Conservation (phyloP, 1,284 basidiomycete genomes). For the Ceratobasidium theobromae region DNA sequence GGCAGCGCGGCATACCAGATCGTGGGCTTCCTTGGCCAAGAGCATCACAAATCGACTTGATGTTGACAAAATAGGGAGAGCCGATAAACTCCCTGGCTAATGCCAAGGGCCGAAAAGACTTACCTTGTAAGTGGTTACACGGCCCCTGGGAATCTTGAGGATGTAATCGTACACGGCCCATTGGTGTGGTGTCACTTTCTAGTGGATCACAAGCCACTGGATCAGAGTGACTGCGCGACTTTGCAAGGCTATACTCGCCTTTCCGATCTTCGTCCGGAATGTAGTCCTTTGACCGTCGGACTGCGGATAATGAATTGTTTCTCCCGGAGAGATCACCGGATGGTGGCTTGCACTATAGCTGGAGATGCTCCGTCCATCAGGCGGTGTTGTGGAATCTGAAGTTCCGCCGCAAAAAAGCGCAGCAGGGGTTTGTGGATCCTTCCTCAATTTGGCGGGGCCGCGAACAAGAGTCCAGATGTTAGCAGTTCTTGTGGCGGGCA, state of each 20-base stretch:
- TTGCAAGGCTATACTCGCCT: conserved; percentile 3
- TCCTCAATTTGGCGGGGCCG: background rate
- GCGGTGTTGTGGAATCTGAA: no score
- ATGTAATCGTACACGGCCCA: conserved; percentile 63
- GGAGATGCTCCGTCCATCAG: no score
- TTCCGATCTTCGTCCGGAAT: conserved; percentile 21
- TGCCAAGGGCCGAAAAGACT: background rate
- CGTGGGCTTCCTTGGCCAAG: conserved; percentile 58
- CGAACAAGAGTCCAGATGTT: conserved; percentile 26
- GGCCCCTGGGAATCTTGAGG: conserved; percentile 52
- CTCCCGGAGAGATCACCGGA: no score
- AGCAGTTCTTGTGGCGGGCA: background rate
- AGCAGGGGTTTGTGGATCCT: no score
- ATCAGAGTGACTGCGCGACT: background rate
- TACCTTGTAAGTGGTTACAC: conserved; percentile 57
- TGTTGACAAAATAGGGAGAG: no score
- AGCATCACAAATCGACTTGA: conserved; percentile 49
- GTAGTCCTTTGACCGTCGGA: no score
- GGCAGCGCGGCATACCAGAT: conserved; percentile 58
- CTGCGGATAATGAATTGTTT: conserved; percentile 18
- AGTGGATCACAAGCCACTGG: no score
- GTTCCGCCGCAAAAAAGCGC: no score
- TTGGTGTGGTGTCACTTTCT: conserved; percentile 52
- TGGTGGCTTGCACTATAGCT: no score
- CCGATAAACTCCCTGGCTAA: no score